Evolutionary conservation across 1,139 yeast genomes (phyloP), one percentile per base, ranked within the genome.

Genomic region (Sugiyamaella japonica): DNA sequence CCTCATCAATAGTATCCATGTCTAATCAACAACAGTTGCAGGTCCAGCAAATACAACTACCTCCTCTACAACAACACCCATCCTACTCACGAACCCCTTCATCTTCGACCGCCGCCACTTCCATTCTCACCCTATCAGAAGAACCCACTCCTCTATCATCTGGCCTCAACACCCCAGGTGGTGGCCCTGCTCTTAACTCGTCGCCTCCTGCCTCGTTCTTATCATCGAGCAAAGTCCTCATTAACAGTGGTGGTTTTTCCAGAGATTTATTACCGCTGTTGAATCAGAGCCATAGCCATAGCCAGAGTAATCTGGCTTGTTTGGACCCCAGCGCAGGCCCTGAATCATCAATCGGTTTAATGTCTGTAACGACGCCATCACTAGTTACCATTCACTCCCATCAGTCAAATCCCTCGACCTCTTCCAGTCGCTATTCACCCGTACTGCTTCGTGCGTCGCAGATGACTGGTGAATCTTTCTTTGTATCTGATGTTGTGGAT

Each of bases 401-500:
- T 29, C 40, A 39, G n/a, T 41, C 50, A 25, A 34, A 53, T 42
- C 48, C 36, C 23, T 54, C 56, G 15, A 50, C 51, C 8, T 45
- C 56, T n/a, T 54, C 56, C 16, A 46, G 52, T 45, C 47, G 54
- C 38, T 50, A 50, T 36, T 54, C 56, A 2, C 56, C 56, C 17
- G 34, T 53, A 2, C 17, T 48, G n/a, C 31, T 32, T 17, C 55
- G 42, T 31, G 31, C 29, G 7, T 16, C 48, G 7, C 51, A 41
- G 20, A 47, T 46, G 50, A 6, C 37, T 4, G 29, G 48, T 20
- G 60, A 57, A 25, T 52, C 56, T 12, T 50, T 53, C 34, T 57
- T 57, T 39, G 55, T 56, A 7, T 53, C 52, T 13, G 56, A 56
- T 10, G 44, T 32, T 17, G 52, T 31, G 7, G 37, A 44, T 20